phyloP scores from a whole-genome alignment of 1,284 basidiomycete genomes.

The Sanghuangporus baumii region DNA sequence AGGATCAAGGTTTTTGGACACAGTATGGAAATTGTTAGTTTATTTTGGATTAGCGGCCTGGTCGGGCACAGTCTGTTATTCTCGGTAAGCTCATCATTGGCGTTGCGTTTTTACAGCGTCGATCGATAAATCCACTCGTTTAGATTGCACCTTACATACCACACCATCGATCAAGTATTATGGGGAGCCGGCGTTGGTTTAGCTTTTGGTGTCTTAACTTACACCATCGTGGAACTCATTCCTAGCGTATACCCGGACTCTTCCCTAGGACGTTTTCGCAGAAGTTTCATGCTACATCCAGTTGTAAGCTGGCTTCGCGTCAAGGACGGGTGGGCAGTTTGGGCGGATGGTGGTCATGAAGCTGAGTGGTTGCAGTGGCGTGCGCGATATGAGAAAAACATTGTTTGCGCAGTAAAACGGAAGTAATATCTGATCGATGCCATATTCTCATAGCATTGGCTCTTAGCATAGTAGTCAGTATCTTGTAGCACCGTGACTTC shows the following conservation, averaged over 20 bases:
- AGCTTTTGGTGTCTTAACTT: constrained; percentile 51
- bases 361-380: constrained; percentile 63
- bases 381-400: constrained; percentile 31
- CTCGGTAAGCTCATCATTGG: constrained; percentile 45
- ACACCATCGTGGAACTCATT: constrained; percentile 55
- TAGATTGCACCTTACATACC: constrained; percentile 72
- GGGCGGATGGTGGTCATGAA: constrained; percentile 66
- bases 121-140: neutral
- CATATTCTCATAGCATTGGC: neutral
- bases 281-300: constrained; percentile 49
- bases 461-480: too few relatives aligned
- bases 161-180: constrained; percentile 62
- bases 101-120: neutral
- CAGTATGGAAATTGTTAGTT: constrained; percentile 38
- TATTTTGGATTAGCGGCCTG: constrained; percentile 49
- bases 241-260: constrained; percentile 50
- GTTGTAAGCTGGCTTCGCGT: constrained; percentile 63
- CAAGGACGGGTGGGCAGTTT: constrained; percentile 77
- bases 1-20: constrained; percentile 46
- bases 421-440: neutral
- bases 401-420: neutral
- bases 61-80: constrained; percentile 70
- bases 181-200: constrained; percentile 71
- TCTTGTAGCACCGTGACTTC: too few relatives aligned
- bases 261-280: constrained; percentile 43